Conservation (phyloP, 2,329 filamentous ascomycete species). For the Metarhizium humberi region DNA sequence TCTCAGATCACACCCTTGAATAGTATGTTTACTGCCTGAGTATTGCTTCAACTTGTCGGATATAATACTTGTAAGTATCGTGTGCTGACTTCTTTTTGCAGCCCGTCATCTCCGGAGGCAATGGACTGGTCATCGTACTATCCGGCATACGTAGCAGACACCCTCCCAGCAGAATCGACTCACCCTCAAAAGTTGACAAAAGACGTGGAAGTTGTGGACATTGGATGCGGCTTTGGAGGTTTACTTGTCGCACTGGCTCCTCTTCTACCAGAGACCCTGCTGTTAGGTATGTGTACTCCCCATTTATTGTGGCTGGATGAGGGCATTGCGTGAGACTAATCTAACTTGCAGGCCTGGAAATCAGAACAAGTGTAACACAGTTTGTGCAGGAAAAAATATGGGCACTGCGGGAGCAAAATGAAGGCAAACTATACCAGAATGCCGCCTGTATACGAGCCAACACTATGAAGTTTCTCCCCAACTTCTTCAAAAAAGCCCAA, state of each 20-base stretch:
- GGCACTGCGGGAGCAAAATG: constrained; percentile 63
- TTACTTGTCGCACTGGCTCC: constrained; percentile 79
- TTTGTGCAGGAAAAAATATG: constrained; percentile 84
- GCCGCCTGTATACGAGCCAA: constrained; percentile 84
- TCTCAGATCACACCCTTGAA: constrained; percentile 81
- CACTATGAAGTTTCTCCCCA: constrained; percentile 99
- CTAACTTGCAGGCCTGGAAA: constrained; percentile 64
- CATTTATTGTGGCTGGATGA: background rate
- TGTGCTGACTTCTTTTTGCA: constrained; percentile 26
- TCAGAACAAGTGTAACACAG: constrained; percentile 79
- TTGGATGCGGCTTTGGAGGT: constrained; percentile 93
- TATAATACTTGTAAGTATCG: background rate
- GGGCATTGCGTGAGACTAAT: background rate
- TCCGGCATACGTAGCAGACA: constrained; percentile 55
- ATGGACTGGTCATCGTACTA: constrained; percentile 92
- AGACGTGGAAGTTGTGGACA: constrained; percentile 86
- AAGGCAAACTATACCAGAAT: constrained; percentile 63
- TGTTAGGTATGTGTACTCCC: constrained; percentile 55
- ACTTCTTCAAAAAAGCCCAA: constrained; percentile 79
- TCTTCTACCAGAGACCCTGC: constrained; percentile 68
- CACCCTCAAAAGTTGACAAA: constrained; percentile 31
- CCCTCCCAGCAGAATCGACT: constrained; percentile 17
- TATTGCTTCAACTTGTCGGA: background rate
- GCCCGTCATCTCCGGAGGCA: constrained; percentile 64
- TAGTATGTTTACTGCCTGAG: constrained; percentile 50